Evolutionary conservation across 306 rosid species (phyloP).

Genomic region (Nissolia schottii): DNA sequence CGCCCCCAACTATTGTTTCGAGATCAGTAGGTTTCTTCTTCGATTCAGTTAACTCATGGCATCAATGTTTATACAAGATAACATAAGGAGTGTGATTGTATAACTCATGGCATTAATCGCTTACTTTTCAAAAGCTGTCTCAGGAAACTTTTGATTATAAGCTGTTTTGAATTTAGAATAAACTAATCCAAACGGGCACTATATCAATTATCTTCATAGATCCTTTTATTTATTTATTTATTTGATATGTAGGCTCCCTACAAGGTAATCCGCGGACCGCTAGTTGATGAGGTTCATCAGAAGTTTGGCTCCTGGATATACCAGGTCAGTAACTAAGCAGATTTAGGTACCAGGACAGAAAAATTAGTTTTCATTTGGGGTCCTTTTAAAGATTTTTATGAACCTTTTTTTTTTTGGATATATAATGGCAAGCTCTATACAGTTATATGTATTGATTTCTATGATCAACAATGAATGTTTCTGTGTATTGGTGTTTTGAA

Average conservation of each 20-base stretch:
- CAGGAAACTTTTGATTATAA: too few relatives aligned
- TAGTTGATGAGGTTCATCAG: constrained; percentile 76
- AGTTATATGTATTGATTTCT: not conserved
- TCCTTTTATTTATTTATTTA: not conserved
- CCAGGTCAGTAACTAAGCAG: constrained; percentile 50
- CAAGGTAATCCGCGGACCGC: constrained; percentile 59
- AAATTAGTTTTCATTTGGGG: not conserved
- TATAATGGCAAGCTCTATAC: not conserved
- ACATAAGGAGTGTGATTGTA: not conserved
- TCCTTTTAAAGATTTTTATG: not conserved
- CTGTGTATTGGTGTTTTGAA: not conserved
- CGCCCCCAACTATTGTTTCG: constrained; percentile 62
- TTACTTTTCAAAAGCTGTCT: too few relatives aligned
- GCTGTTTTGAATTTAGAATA: too few relatives aligned
- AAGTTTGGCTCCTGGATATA: constrained; percentile 74
- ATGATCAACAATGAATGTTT: not conserved
- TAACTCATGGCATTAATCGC: too few relatives aligned
- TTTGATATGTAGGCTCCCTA: constrained; percentile 45
- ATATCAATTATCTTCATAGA: not conserved
- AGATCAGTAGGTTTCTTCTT: constrained; percentile 60
- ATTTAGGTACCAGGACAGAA: not conserved
- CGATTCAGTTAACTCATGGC: not conserved
- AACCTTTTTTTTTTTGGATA: not conserved
- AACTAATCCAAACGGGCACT: too few relatives aligned
- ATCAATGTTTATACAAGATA: not conserved